A percentile compares a stretch with the other conserved stretches of the same genome.
These are phyloP conservation scores for Eimeria necatrix DNA, from an alignment of 169 alveolate species.

Conservation along the genomic window DNA sequence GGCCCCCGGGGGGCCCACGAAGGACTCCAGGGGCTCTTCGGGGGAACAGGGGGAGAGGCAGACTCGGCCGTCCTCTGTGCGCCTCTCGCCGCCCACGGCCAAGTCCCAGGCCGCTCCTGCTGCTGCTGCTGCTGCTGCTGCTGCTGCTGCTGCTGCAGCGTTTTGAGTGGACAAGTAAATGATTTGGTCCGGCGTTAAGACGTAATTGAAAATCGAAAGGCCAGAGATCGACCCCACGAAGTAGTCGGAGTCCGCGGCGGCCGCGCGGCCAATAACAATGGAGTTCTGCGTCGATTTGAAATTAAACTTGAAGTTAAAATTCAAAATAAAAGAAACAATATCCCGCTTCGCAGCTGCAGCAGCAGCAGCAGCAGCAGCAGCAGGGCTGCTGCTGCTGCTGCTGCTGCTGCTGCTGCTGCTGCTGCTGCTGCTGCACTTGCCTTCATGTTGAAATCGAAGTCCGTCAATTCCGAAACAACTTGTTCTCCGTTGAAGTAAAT, in stretches of 20 bases:
- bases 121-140: background rate
- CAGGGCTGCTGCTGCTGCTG: too few relatives aligned
- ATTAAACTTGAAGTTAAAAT: too few relatives aligned
- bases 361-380: too few relatives aligned
- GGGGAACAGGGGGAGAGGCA: slow-evolving; percentile 85
- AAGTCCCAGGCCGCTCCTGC: slow-evolving; percentile 49
- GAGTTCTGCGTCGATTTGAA: slow-evolving; percentile 76
- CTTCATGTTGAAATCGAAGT: slow-evolving; percentile 83
- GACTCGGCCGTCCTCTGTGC: slow-evolving; percentile 86
- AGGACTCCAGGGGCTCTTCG: slow-evolving; percentile 81
- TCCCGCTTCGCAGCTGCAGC: too few relatives aligned
- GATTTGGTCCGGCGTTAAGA: slow-evolving; percentile 88
- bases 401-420: too few relatives aligned
- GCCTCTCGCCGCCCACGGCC: slow-evolving; percentile 82
- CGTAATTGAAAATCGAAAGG: slow-evolving; percentile 85
- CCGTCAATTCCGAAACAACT: slow-evolving; percentile 81
- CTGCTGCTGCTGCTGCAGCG: background rate
- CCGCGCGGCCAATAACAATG: slow-evolving; percentile 84
- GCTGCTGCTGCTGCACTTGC: slow-evolving; percentile 62
- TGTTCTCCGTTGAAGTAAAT: slow-evolving; percentile 85
- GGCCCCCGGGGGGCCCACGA: too few relatives aligned
- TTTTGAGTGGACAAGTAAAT: background rate
- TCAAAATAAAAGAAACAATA: too few relatives aligned
- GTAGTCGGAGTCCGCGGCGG: slow-evolving; percentile 86
- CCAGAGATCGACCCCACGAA: slow-evolving; percentile 86